Evolutionary conservation across 495 filamentous ascomycete species (phyloP).

Genomic region (Rusavskia elegans): DNA sequence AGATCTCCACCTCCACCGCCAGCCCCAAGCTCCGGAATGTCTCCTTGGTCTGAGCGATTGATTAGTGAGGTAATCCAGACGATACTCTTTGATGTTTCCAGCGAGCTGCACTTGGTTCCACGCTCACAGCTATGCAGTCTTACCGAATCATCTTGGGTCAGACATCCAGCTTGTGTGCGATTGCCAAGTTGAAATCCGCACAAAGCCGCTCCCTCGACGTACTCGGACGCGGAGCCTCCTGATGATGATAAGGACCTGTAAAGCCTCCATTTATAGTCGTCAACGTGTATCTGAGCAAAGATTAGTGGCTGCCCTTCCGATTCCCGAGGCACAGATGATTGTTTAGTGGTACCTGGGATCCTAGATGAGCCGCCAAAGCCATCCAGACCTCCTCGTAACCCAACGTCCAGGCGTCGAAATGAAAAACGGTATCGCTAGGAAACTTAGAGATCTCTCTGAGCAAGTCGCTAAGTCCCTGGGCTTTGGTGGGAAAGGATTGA

Average conservation of each 20-base stretch:
- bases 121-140: slow-evolving; percentile 82
- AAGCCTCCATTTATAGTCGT: slow-evolving; percentile 59
- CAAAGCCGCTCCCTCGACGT: slow-evolving; percentile 45
- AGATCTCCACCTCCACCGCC: slow-evolving; percentile 71
- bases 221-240: slow-evolving; percentile 14
- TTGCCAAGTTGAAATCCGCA: slow-evolving; percentile 71
- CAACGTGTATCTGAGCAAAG: slow-evolving; percentile 53
- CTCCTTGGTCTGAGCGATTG: slow-evolving; percentile 34
- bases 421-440: slow-evolving; percentile 62
- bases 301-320: neutral
- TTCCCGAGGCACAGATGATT: neutral
- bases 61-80: slow-evolving; percentile 73
- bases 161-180: slow-evolving; percentile 43
- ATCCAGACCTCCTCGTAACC: slow-evolving; percentile 89
- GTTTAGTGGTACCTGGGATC: slow-evolving; percentile 36
- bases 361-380: slow-evolving; percentile 53
- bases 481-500: slow-evolving; percentile 38
- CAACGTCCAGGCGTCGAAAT: slow-evolving; percentile 85
- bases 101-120: slow-evolving; percentile 43
- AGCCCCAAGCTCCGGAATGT: slow-evolving; percentile 53
- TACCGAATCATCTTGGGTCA: slow-evolving; percentile 47
- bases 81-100: slow-evolving; percentile 35
- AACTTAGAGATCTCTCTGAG: slow-evolving; percentile 52
- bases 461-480: slow-evolving; percentile 62
- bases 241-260: slow-evolving; percentile 43